phyloP scores from a whole-genome alignment of 2,329 filamentous ascomycete genomes.

The Beauveria varroae region DNA sequence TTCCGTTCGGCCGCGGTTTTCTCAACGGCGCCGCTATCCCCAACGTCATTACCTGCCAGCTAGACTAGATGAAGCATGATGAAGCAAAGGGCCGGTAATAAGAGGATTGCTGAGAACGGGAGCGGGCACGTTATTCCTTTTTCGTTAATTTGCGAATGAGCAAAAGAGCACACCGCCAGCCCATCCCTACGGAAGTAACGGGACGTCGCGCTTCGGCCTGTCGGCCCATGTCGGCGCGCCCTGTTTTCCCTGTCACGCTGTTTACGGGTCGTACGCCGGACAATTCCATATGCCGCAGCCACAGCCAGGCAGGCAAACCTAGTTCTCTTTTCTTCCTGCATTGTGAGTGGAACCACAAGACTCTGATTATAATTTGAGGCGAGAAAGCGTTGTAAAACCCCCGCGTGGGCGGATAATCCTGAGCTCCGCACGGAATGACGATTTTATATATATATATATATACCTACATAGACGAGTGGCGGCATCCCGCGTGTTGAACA shows the following conservation, averaged over 20 bases:
- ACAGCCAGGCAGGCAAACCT: background rate
- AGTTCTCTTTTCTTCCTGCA: background rate
- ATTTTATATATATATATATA: background rate
- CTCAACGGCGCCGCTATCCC: no score
- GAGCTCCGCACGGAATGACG: background rate
- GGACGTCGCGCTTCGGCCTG: constrained; percentile 4
- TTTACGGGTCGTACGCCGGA: background rate
- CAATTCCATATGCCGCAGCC: background rate
- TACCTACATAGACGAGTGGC: no score
- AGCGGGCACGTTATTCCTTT: no score
- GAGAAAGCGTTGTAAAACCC: background rate
- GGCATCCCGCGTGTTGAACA: background rate
- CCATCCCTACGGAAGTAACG: background rate
- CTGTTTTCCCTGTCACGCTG: background rate
- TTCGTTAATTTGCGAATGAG: no score
- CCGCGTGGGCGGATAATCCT: background rate
- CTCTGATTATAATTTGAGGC: background rate
- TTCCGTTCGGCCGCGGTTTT: no score
- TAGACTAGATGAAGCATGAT: no score
- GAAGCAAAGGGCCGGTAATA: no score
- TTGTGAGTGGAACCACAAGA: background rate
- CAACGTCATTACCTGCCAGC: no score
- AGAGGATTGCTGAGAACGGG: no score
- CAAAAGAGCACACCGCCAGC: background rate
- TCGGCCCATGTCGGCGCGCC: background rate